phyloP scores from a whole-genome alignment of 495 filamentous ascomycete species.

The Astrothelium macrocarpum region DNA sequence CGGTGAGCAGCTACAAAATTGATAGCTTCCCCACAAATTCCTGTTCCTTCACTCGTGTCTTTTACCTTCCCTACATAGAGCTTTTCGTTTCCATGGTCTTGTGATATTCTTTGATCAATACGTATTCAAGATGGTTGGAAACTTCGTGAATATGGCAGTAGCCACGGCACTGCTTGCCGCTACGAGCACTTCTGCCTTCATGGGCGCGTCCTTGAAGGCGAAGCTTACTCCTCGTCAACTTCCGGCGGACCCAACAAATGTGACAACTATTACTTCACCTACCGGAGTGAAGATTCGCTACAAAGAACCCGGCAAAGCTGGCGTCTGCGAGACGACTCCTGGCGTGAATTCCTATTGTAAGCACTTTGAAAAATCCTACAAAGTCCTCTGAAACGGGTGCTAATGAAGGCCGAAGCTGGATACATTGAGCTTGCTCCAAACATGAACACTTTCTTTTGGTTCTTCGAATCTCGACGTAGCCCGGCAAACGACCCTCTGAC shows the following conservation, averaged over 20 bases:
- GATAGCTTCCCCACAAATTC: not conserved
- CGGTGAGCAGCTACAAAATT: not conserved
- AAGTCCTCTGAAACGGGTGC: not conserved
- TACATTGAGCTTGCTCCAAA: slow-evolving; percentile 22
- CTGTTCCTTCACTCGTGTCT: not conserved
- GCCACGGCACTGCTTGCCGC: not conserved
- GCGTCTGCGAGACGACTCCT: slow-evolving; percentile 37
- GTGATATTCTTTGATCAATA: not conserved
- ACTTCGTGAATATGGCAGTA: not conserved
- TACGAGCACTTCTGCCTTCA: slow-evolving; percentile 2
- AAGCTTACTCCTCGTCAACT: not conserved
- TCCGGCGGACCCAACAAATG: slow-evolving; percentile 39
- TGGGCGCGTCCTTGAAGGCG: slow-evolving; percentile 1
- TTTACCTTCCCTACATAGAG: not conserved
- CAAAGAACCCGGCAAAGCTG: slow-evolving; percentile 42
- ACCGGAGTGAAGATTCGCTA: slow-evolving; percentile 45
- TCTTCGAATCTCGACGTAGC: slow-evolving; percentile 22
- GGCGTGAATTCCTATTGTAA: slow-evolving; percentile 25
- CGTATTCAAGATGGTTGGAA: slow-evolving; percentile 2
- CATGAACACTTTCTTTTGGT: slow-evolving; percentile 21
- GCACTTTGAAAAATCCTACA: not conserved
- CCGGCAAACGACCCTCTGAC: slow-evolving; percentile 22
- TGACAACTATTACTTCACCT: slow-evolving; percentile 50
- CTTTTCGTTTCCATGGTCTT: not conserved
- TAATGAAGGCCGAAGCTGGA: slow-evolving; percentile 3